Percentiles rank a stretch among this genome's conserved stretches.
phyloP scores from a whole-genome alignment of 2,329 filamentous ascomycete genomes.

The Hirsutella rhossiliensis region DNA sequence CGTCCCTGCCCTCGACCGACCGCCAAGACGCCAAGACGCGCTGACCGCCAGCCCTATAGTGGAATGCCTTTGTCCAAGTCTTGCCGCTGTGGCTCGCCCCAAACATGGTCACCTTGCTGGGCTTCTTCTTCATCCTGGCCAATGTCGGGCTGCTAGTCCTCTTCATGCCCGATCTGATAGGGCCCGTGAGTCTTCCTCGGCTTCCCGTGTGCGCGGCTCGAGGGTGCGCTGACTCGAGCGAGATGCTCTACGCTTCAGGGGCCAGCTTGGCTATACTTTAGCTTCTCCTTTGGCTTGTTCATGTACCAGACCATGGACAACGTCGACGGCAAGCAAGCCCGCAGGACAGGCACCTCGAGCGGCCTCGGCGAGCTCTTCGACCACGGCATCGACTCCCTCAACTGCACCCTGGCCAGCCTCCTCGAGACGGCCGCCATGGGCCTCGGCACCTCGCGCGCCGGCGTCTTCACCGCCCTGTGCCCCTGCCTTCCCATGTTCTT shows the following conservation, averaged over 20 bases:
- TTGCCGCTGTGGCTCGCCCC: slow-evolving; percentile 93
- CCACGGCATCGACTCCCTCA: slow-evolving; percentile 95
- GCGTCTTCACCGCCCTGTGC: slow-evolving; percentile 82
- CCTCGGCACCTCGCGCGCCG: slow-evolving; percentile 69
- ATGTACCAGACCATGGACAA: slow-evolving; percentile 99
- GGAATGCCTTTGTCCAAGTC: slow-evolving; percentile 90
- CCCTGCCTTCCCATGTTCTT: slow-evolving; percentile 98
- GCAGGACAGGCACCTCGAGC: slow-evolving; percentile 88
- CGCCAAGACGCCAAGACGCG: not conserved
- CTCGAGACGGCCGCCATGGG: slow-evolving; percentile 91
- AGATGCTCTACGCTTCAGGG: slow-evolving; percentile 35
- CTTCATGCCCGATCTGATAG: slow-evolving; percentile 79
- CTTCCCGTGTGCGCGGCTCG: not conserved
- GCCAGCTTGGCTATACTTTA: slow-evolving; percentile 88
- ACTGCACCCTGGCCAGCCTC: slow-evolving; percentile 87
- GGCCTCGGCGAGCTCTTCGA: slow-evolving; percentile 94
- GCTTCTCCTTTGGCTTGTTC: slow-evolving; percentile 91
- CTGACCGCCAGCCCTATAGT: slow-evolving; percentile 41
- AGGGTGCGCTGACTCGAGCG: not conserved
- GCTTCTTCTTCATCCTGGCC: slow-evolving; percentile 84
- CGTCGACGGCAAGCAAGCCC: slow-evolving; percentile 93
- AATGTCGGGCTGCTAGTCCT: slow-evolving; percentile 68
- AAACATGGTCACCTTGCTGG: slow-evolving; percentile 92
- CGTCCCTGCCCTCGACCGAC: not conserved
- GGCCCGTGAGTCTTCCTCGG: slow-evolving; percentile 51